Evolutionary conservation across 345 rosid species (phyloP), one percentile per base, ranked within the genome.

Genomic region (Sonneratia caseolaris): DNA sequence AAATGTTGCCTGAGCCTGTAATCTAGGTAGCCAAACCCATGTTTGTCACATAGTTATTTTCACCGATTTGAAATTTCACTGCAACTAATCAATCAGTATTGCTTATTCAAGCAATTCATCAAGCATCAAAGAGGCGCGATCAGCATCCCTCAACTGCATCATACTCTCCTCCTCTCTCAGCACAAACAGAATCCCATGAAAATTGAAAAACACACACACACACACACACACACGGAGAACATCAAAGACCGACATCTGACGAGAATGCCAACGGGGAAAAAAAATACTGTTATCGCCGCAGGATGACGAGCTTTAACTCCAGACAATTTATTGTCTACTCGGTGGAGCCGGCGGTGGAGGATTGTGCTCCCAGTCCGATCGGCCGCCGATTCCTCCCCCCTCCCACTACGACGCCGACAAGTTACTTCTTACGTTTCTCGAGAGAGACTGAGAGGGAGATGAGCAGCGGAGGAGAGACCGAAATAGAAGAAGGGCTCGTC

Each of bases 191-290:
- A 51, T 10, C 13, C 51, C 13, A 14, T 14, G 16, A 47, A 53
- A 53, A 3, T 53, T 19, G 21, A 27, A 1, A 27, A 27, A 27
- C 32, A 27, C 32, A 27, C 32, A 27, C 32, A 27, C 32, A 27
- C 32, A 51, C 16, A 18, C 51, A 51, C 57, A 7, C 6, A 16
- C 0, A 16, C 57, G 3, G 4, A 18, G n/a, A 15, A n/a, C 21
- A 51, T 18, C 22, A 18, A 53, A 53, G n/a, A 53, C 5, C 5
- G 8, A 19, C 43, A 68, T 57, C 66, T 61, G 72, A 77, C 37
- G 66, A 69, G 40, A 86, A 75, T 75, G 72, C 71, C 78, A 78
- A 36, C 14, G 62, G 36, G 66, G 32, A 1, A 37, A 69, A 69
- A 68, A 57, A 69, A 47, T 55, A 64, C 22, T 45, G n/a, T 37